Conservation (phyloP, 805 yeast genomes). For the Ogataea trehalophila region DNA sequence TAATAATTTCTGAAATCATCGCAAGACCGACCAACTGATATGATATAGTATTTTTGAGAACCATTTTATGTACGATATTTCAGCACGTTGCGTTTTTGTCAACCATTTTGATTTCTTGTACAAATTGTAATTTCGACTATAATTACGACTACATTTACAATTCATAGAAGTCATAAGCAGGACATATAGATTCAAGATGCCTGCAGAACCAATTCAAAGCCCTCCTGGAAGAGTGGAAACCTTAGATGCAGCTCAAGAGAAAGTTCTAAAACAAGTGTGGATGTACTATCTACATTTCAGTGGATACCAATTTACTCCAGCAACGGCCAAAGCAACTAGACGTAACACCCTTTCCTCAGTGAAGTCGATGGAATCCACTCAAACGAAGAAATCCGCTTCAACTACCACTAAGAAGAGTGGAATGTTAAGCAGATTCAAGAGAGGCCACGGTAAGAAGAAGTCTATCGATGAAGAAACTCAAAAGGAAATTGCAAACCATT, state of each 20-base stretch:
- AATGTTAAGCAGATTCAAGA: conserved; percentile 25
- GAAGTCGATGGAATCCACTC: conserved; percentile 17
- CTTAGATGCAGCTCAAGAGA: conserved; percentile 53
- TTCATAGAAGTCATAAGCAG: too few species aligned
- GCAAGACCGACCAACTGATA: too few species aligned
- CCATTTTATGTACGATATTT: too few species aligned
- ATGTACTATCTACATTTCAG: conserved; percentile 54
- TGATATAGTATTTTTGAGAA: too few species aligned
- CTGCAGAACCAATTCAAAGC: background rate
- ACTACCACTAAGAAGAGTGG: conserved; percentile 28
- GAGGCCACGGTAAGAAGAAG: conserved; percentile 22
- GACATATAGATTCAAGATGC: background rate
- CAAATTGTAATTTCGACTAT: too few species aligned
- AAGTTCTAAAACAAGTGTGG: conserved; percentile 66
- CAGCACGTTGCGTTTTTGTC: too few species aligned
- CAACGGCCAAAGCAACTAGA: conserved; percentile 13
- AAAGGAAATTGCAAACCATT: conserved; percentile 18
- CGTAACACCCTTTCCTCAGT: conserved; percentile 25
- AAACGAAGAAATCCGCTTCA: conserved; percentile 5
- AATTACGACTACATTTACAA: too few species aligned
- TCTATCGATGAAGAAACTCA: conserved; percentile 18
- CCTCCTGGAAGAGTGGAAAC: conserved; percentile 42
- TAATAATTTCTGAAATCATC: too few species aligned
- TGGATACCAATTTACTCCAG: conserved; percentile 37
- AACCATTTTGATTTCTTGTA: too few species aligned